phyloP scores from a whole-genome alignment of 139 green algal species.

The Closterium sp. region DNA sequence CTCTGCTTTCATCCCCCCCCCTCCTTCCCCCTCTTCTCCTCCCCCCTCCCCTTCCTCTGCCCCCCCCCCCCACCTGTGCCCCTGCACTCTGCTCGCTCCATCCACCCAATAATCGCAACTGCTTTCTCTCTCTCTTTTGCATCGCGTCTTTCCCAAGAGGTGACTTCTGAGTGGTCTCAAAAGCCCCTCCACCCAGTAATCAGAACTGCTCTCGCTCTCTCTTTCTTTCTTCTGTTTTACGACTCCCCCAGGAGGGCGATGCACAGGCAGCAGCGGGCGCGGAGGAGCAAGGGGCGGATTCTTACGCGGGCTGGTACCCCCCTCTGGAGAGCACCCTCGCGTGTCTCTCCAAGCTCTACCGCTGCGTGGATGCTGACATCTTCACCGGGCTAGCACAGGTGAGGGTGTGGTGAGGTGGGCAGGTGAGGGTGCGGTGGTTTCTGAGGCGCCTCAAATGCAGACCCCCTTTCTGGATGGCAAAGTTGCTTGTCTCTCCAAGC shows the following conservation, averaged over 20 bases:
- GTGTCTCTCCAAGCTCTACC: conserved; percentile 88
- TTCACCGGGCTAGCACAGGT: conserved; percentile 71
- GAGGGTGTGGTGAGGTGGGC: not conserved
- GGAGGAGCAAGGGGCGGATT: not conserved
- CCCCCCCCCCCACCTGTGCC: no score
- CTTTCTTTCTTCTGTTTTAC: not conserved
- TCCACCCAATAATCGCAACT: not conserved
- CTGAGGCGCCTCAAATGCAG: not conserved
- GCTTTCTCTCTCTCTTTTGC: not conserved
- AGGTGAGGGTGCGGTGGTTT: not conserved
- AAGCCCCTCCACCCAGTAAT: not conserved
- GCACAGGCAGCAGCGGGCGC: not conserved
- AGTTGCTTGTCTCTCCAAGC: conserved; percentile 80
- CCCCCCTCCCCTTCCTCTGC: no score
- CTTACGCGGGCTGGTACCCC: conserved; percentile 70
- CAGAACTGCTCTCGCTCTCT: no score
- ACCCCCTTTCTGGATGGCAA: conserved; percentile 60
- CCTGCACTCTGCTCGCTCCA: no score
- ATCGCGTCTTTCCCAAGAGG: not conserved
- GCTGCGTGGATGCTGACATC: conserved; percentile 70
- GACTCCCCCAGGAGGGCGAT: not conserved
- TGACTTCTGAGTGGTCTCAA: not conserved
- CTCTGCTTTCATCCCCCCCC: not conserved
- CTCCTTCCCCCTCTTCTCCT: not conserved
- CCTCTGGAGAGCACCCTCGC: conserved; percentile 76